Conservation (phyloP, 129 eudicot genomes). For the Helianthus annuus region DNA sequence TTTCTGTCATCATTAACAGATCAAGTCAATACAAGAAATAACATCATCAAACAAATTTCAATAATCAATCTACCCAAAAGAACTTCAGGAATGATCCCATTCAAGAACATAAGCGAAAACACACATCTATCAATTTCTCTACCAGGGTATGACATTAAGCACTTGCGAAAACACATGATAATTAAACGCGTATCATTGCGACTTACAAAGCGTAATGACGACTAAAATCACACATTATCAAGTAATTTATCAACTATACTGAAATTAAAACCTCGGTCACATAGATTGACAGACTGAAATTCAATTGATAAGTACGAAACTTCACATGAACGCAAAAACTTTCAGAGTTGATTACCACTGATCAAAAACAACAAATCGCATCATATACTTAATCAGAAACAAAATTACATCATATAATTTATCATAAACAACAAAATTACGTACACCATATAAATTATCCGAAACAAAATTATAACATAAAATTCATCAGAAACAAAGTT, state of each 20-base stretch:
- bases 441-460: not conserved
- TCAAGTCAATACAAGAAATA: constrained; percentile 3
- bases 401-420: not conserved
- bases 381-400: not conserved
- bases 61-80: not conserved
- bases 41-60: not conserved
- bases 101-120: constrained; percentile 13
- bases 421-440: constrained; percentile 6
- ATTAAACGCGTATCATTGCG: not conserved
- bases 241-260: not conserved
- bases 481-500: not conserved
- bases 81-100: constrained; percentile 11
- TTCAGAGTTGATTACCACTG: not conserved
- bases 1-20: constrained; percentile 17
- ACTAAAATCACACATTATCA: constrained; percentile 4
- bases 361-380: not conserved
- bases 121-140: not conserved
- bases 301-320: not conserved
- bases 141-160: not conserved
- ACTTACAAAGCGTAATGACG: not conserved
- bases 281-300: not conserved
- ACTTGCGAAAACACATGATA: not conserved
- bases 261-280: not conserved
- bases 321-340: constrained; percentile 1
- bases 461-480: not conserved